A percentile compares a stretch with the other conserved stretches of the same genome.
phyloP scores from a whole-genome alignment of 768 basidiomycete species.

The Termitomyces sp. region DNA sequence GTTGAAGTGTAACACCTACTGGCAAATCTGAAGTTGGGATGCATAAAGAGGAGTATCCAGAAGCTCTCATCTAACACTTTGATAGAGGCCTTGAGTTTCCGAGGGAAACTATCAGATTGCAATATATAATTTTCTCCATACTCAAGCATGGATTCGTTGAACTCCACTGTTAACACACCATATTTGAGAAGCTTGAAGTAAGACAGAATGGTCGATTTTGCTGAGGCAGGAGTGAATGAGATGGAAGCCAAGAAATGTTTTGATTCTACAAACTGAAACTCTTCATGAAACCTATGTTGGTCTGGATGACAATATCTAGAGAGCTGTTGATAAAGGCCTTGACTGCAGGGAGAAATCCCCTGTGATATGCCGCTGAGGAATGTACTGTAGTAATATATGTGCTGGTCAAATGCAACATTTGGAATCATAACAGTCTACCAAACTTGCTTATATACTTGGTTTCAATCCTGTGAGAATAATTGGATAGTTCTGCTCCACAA shows the following conservation, averaged over 20 bases:
- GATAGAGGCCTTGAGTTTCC: conserved; percentile 1
- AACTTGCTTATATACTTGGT: not conserved
- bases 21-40: conserved; percentile 8
- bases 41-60: conserved; percentile 6
- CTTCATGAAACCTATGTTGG: not conserved
- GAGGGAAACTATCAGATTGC: not conserved
- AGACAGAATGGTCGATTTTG: conserved; percentile 3
- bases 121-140: conserved; percentile 3
- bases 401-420: conserved; percentile 4
- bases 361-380: not conserved
- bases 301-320: not conserved
- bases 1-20: too few species aligned
- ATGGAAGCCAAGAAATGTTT: too few species aligned
- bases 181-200: conserved; percentile 1
- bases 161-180: conserved; percentile 1
- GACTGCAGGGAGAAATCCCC: not conserved
- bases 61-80: conserved; percentile 8
- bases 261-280: not conserved
- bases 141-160: not conserved
- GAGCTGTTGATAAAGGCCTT: conserved; percentile 1
- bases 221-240: not conserved
- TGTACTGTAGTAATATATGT: conserved; percentile 3
- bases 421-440: not conserved
- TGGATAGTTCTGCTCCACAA: too few species aligned
- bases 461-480: too few species aligned